Conservation (phyloP, 2,329 filamentous ascomycete species). For the Fusarium clavum region DNA sequence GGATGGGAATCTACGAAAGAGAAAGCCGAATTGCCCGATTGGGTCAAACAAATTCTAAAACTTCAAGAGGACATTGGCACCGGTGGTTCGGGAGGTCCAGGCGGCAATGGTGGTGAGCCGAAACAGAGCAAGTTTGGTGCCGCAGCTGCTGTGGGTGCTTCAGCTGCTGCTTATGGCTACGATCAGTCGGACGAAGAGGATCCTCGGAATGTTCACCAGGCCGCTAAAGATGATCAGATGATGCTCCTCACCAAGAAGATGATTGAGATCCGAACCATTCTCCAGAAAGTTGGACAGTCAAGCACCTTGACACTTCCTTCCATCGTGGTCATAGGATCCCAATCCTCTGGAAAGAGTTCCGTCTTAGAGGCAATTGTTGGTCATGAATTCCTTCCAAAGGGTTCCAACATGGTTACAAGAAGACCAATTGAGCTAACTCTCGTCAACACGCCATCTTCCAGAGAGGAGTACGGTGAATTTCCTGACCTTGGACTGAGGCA, state of each 20-base stretch:
- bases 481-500: conserved; percentile 89
- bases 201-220: conserved; percentile 69
- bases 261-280: conserved; percentile 96
- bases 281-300: conserved; percentile 92
- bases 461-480: conserved; percentile 94
- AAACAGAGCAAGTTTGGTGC: conserved; percentile 70
- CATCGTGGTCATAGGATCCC: conserved; percentile 98
- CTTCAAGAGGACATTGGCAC: conserved; percentile 70
- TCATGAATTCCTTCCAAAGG: conserved; percentile 97
- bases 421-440: conserved; percentile 95
- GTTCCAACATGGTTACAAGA: conserved; percentile 98
- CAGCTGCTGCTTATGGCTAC: conserved; percentile 83
- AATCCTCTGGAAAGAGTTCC: conserved; percentile 98
- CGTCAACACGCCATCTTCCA: conserved; percentile 90
- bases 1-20: conserved; percentile 90
- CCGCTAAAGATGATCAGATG: conserved; percentile 95
- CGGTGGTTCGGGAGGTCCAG: conserved; percentile 60
- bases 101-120: conserved; percentile 60
- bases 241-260: conserved; percentile 99
- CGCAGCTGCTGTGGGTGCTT: conserved; percentile 75
- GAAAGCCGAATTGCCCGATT: conserved; percentile 75
- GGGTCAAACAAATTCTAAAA: conserved; percentile 80
- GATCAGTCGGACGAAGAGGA: conserved; percentile 76
- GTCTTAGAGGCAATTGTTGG: conserved; percentile 97
- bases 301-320: conserved; percentile 89